These are phyloP conservation scores for Pelargonium citronellum DNA, from an alignment of 441 rosid genomes.

Conservation along the genomic window DNA sequence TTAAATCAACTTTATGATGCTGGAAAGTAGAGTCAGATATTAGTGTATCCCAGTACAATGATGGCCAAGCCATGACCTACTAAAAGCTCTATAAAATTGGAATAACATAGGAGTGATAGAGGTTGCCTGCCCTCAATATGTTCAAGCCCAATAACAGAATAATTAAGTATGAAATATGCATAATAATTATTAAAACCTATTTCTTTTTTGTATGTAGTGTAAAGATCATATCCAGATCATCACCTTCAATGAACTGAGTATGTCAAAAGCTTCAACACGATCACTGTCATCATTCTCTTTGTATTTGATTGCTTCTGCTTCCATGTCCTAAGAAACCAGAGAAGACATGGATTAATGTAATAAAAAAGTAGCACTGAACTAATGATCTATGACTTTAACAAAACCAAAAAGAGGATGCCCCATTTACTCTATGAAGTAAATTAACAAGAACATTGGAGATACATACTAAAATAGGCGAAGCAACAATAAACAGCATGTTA, in stretches of 20 bases:
- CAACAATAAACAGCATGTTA: too few species aligned
- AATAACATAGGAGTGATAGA: not conserved
- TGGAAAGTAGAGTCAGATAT: not conserved
- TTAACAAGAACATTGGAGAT: too few species aligned
- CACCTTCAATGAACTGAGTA: constrained; percentile 67
- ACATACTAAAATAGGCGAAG: too few species aligned
- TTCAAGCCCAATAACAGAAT: not conserved
- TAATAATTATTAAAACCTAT: not conserved
- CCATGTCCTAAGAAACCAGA: constrained; percentile 51
- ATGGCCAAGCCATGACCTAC: not conserved
- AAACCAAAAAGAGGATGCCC: too few species aligned
- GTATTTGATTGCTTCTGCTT: constrained; percentile 44
- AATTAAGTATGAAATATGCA: constrained; percentile 2
- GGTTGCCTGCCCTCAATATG: not conserved
- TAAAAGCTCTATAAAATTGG: not conserved
- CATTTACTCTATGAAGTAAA: too few species aligned
- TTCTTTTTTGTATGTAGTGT: constrained; percentile 13
- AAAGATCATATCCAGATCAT: constrained; percentile 8
- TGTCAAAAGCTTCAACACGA: constrained; percentile 43
- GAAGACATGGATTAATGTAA: constrained; percentile 11
- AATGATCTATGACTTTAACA: too few species aligned
- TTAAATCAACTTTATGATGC: not conserved
- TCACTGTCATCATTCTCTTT: constrained; percentile 43
- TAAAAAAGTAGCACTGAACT: too few species aligned
- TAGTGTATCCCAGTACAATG: not conserved